phyloP scores from a whole-genome alignment of 768 basidiomycete genomes.

The Suillus fuscotomentosus region DNA sequence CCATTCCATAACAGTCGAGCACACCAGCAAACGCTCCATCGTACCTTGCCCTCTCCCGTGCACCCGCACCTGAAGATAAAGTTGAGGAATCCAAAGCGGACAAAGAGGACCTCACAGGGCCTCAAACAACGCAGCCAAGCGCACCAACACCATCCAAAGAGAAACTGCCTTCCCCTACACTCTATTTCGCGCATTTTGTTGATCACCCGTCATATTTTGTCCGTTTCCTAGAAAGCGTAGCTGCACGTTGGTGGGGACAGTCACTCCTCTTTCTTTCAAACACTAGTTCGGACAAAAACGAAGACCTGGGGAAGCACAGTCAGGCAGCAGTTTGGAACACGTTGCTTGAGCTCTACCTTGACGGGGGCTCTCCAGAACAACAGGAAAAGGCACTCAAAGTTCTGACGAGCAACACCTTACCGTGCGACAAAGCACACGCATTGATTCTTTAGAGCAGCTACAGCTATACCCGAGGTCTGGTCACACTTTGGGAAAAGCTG shows the following conservation, averaged over 20 bases:
- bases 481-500: conserved; percentile 90
- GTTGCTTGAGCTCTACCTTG: conserved; percentile 88
- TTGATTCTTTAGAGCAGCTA: conserved; percentile 88
- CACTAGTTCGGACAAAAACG: conserved; percentile 33
- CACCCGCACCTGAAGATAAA: conserved; percentile 31
- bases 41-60: conserved; percentile 72
- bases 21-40: conserved; percentile 45
- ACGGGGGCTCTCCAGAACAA: conserved; percentile 24
- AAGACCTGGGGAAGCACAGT: conserved; percentile 56
- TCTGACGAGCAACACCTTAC: conserved; percentile 56
- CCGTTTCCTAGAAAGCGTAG: conserved; percentile 86
- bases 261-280: conserved; percentile 33
- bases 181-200: conserved; percentile 94
- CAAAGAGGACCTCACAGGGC: conserved; percentile 15
- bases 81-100: conserved; percentile 14
- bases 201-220: conserved; percentile 84
- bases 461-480: conserved; percentile 78
- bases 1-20: conserved; percentile 20
- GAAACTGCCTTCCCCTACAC: conserved; percentile 72
- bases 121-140: conserved; percentile 22
- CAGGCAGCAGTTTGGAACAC: conserved; percentile 95
- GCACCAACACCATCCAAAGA: conserved; percentile 15
- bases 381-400: conserved; percentile 70
- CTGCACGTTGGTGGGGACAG: conserved; percentile 77
- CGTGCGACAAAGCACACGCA: conserved; percentile 88